A percentile compares a stretch with the other conserved stretches of the same genome.
phyloP scores from a whole-genome alignment of 768 basidiomycete species.

The Saitozyma sp. region DNA sequence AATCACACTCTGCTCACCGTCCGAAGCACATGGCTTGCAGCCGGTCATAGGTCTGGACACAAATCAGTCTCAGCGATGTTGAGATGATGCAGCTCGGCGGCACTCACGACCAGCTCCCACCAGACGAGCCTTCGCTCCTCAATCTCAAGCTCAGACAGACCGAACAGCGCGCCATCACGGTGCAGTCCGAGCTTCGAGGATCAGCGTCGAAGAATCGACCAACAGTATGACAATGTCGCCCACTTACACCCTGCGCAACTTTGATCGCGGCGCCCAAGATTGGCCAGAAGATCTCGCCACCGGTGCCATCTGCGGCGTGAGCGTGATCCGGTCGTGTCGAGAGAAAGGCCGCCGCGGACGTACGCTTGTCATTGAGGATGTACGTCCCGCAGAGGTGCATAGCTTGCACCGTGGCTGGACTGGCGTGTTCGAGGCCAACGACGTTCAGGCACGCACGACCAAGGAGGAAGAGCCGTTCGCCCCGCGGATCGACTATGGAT shows the following conservation, averaged over 20 bases:
- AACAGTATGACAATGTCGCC: neutral
- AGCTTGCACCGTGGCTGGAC: constrained; percentile 49
- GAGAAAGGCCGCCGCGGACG: constrained; percentile 5
- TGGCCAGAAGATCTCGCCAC: constrained; percentile 49
- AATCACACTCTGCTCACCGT: constrained; percentile 17
- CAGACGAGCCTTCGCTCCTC: constrained; percentile 47
- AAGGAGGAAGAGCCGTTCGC: constrained; percentile 40
- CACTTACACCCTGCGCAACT: constrained; percentile 34
- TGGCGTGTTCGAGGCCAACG: constrained; percentile 37
- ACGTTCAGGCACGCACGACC: constrained; percentile 45
- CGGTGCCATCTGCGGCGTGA: constrained; percentile 35
- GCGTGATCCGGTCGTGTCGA: constrained; percentile 1
- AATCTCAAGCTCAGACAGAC: constrained; percentile 42
- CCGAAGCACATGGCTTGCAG: constrained; percentile 50
- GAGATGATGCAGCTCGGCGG: no score
- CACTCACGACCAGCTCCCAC: constrained; percentile 47
- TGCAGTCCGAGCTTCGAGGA: constrained; percentile 47
- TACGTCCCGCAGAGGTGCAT: constrained; percentile 45
- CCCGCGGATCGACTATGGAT: constrained; percentile 36
- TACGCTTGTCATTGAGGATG: constrained; percentile 47
- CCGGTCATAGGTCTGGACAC: constrained; percentile 43
- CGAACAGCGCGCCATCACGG: constrained; percentile 47
- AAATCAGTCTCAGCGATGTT: no score
- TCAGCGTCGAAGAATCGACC: constrained; percentile 13
- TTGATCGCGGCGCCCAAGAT: constrained; percentile 48